phyloP scores from a whole-genome alignment of 164 flowering plant genomes.

The Aristolochia contorta region DNA sequence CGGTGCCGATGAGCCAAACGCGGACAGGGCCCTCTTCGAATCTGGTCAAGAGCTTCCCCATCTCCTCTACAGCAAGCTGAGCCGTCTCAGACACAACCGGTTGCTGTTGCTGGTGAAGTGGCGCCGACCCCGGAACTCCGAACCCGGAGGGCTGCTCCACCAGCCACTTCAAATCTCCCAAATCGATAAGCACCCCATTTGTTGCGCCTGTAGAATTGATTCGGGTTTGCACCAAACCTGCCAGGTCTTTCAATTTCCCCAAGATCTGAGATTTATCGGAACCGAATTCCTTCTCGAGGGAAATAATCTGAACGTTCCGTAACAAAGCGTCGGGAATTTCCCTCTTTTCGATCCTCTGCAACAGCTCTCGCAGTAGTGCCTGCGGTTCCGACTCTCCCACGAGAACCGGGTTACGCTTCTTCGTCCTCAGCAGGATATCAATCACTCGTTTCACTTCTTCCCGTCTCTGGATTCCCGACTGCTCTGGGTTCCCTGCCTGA shows the following conservation, averaged over 20 bases:
- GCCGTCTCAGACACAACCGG: constrained; percentile 41
- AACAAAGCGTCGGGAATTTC: constrained; percentile 44
- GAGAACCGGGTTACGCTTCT: constrained; percentile 73
- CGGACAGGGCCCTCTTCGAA: constrained; percentile 26
- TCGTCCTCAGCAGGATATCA: constrained; percentile 45
- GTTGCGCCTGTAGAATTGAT: constrained; percentile 24
- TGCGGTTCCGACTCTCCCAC: constrained; percentile 85
- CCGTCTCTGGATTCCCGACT: constrained; percentile 27
- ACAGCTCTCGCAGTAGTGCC: constrained; percentile 43
- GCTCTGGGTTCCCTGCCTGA: constrained; percentile 22
- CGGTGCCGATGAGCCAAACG: constrained; percentile 83
- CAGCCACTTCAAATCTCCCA: constrained; percentile 92
- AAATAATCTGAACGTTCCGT: constrained; percentile 41
- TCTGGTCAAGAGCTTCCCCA: constrained; percentile 55
- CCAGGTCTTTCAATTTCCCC: constrained; percentile 42
- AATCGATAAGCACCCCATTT: constrained; percentile 56
- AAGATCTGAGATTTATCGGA: constrained; percentile 29
- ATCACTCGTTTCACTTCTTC: constrained; percentile 60
- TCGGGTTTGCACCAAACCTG: constrained; percentile 30
- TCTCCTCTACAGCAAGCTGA: constrained; percentile 47
- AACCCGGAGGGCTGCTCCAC: constrained; percentile 56
- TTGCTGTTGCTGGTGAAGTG: constrained; percentile 22
- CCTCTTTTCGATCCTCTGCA: constrained; percentile 50
- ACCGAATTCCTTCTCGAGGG: constrained; percentile 46
- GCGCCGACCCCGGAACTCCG: constrained; percentile 19